A percentile compares a stretch with the other conserved stretches of the same genome.
These are phyloP conservation scores for Heliamphora pulchella DNA, from an alignment of 179 eudicot species.

Conservation along the genomic window DNA sequence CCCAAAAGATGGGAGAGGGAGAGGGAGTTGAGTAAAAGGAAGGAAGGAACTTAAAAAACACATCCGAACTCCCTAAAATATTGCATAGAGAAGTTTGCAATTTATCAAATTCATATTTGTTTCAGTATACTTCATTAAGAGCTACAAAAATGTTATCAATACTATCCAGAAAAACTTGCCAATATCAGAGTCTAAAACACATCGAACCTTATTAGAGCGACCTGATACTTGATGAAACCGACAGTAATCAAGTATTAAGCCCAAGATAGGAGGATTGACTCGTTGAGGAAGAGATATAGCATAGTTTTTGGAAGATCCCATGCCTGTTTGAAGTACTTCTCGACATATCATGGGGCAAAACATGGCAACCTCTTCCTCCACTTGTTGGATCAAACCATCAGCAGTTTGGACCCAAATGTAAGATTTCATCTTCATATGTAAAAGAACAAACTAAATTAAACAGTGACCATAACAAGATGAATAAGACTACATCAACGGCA, in stretches of 20 bases:
- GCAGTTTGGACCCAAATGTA: conserved; percentile 75
- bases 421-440: conserved; percentile 49
- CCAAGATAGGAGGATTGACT: conserved; percentile 66
- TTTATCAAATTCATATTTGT: background rate
- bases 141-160: conserved; percentile 9
- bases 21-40: background rate
- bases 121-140: background rate
- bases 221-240: conserved; percentile 88
- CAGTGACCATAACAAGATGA: background rate
- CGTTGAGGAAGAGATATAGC: conserved; percentile 77
- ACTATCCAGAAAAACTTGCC: background rate
- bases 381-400: conserved; percentile 78
- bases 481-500: background rate
- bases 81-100: background rate
- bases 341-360: conserved; percentile 67
- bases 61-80: background rate
- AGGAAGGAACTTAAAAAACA: too few species aligned
- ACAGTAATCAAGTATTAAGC: conserved; percentile 81
- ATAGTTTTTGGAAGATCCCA: conserved; percentile 66
- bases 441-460: conserved; percentile 4
- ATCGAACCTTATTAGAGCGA: conserved; percentile 59
- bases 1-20: background rate
- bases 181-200: background rate
- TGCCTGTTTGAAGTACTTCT: conserved; percentile 62
- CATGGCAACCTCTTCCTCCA: conserved; percentile 86